These are phyloP conservation scores for Colletotrichum chlorophyti DNA, from an alignment of 2,329 filamentous ascomycete genomes.

Conservation along the genomic window DNA sequence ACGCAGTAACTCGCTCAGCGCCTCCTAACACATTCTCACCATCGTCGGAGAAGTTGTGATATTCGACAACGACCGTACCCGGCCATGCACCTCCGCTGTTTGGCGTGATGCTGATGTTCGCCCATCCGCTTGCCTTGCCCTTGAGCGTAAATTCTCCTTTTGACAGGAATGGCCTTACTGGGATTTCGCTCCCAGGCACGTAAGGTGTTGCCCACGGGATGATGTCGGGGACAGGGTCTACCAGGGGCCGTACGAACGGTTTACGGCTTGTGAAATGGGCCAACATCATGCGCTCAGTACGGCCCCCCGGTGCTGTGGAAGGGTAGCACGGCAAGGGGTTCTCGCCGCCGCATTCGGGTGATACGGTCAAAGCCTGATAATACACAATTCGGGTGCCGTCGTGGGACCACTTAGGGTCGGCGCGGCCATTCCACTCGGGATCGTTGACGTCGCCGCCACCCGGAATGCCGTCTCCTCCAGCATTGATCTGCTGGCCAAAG, in stretches of 20 bases:
- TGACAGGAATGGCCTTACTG: not conserved
- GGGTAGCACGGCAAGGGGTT: constrained; percentile 46
- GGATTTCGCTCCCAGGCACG: not conserved
- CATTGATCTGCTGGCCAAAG: constrained; percentile 48
- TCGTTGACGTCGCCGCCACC: constrained; percentile 43
- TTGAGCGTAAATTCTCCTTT: constrained; percentile 31
- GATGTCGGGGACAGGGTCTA: not conserved
- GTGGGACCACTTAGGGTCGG: constrained; percentile 46
- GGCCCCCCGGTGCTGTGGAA: constrained; percentile 44
- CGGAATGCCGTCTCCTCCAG: constrained; percentile 33
- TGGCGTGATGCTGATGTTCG: constrained; percentile 31
- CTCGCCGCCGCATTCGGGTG: constrained; percentile 46
- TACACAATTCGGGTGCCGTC: constrained; percentile 50
- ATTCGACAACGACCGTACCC: constrained; percentile 40
- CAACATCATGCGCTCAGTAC: constrained; percentile 46
- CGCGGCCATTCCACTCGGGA: constrained; percentile 50
- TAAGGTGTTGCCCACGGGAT: constrained; percentile 14
- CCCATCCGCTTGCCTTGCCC: constrained; percentile 26
- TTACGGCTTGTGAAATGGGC: constrained; percentile 41
- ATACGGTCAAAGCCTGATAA: constrained; percentile 41
- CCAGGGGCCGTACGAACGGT: constrained; percentile 34
- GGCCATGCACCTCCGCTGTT: constrained; percentile 10
- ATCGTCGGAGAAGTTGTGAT: constrained; percentile 45
- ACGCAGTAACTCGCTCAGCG: constrained; percentile 40
- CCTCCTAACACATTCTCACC: constrained; percentile 40